phyloP scores from a whole-genome alignment of 768 basidiomycete species.

The Mycena chlorophos region DNA sequence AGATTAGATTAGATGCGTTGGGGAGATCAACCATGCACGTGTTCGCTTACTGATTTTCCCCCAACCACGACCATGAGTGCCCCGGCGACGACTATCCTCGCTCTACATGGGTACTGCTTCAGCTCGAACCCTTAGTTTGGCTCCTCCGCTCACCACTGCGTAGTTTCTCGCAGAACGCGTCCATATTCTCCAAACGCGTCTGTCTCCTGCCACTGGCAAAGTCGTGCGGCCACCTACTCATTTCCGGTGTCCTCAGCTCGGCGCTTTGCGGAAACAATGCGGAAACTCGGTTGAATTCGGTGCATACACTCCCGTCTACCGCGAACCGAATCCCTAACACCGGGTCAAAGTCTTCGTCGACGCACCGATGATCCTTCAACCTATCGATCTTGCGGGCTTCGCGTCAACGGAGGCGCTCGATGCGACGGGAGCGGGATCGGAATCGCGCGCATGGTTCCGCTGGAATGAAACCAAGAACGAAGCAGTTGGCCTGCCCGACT shows the following conservation, averaged over 20 bases:
- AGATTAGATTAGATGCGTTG: constrained; percentile 10
- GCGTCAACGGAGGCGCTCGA: constrained; percentile 26
- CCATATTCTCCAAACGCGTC: constrained; percentile 71
- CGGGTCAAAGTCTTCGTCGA: constrained; percentile 60
- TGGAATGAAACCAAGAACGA: constrained; percentile 51
- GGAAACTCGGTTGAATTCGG: constrained; percentile 67
- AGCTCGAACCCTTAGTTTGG: neutral
- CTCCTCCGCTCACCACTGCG: neutral
- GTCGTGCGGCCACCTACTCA: no score
- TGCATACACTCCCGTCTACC: constrained; percentile 27
- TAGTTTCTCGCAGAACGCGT: constrained; percentile 74
- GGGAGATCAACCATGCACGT: neutral
- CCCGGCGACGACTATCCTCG: constrained; percentile 33
- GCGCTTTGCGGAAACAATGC: constrained; percentile 70
- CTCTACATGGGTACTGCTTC: constrained; percentile 41
- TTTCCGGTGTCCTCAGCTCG: constrained; percentile 54
- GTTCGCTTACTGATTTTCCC: neutral
- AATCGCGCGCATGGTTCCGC: constrained; percentile 74
- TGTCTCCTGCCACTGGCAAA: no score
- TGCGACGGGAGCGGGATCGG: constrained; percentile 35
- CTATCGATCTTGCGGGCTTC: constrained; percentile 52
- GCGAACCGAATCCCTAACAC: neutral
- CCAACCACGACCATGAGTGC: neutral
- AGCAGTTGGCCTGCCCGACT: constrained; percentile 57
- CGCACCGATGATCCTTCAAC: constrained; percentile 65